phyloP scores from a whole-genome alignment of 176 grass and related monocot genomes.

The Rhynchospora tenuis region DNA sequence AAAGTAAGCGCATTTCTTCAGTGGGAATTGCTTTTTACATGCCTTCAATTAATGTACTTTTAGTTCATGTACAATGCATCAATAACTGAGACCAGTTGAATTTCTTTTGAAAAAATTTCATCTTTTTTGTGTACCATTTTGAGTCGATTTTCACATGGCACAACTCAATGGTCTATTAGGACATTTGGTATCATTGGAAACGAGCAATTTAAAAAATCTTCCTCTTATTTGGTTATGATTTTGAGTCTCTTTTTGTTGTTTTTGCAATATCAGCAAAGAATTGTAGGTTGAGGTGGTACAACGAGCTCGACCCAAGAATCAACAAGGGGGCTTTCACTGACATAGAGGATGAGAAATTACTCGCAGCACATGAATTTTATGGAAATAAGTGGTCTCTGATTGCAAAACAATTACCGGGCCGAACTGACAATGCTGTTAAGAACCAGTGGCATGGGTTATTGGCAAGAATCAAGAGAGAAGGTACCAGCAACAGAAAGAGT shows the following conservation, averaged over 20 bases:
- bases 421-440: conserved; percentile 90
- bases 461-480: conserved; percentile 37
- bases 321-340: conserved; percentile 68
- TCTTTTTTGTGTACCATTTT: too few species aligned
- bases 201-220: not conserved
- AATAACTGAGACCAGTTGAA: too few species aligned
- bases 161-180: too few species aligned
- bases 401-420: conserved; percentile 66
- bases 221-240: not conserved
- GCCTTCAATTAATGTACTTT: too few species aligned
- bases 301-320: conserved; percentile 86
- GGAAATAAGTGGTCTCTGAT: conserved; percentile 87
- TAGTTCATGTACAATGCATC: too few species aligned
- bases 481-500: too few species aligned
- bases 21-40: too few species aligned
- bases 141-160: too few species aligned
- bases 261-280: conserved; percentile 53
- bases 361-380: conserved; percentile 54
- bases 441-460: conserved; percentile 91
- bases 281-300: conserved; percentile 91
- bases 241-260: not conserved
- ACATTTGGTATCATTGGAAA: too few species aligned
- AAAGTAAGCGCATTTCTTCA: too few species aligned
- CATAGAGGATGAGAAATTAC: conserved; percentile 66
- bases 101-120: too few species aligned